Percentiles rank a stretch among this genome's conserved stretches.
phyloP scores from a whole-genome alignment of 306 rosid species.

The Corylus avellana region DNA sequence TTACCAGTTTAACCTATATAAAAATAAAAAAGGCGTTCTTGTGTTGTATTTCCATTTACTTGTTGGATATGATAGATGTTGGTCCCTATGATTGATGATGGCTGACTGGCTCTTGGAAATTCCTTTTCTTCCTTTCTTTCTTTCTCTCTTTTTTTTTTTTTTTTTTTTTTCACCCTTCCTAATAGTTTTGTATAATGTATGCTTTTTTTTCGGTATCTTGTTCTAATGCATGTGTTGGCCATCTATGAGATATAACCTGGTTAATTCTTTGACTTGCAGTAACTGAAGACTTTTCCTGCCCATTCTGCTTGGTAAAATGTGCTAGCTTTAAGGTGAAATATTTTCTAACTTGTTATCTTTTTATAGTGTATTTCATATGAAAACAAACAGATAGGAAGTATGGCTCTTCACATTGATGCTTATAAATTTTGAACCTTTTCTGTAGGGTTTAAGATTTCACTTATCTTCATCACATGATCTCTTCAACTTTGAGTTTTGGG shows the following conservation, averaged over 20 bases:
- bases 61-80: conserved; percentile 10
- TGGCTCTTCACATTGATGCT: conserved; percentile 22
- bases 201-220: not conserved
- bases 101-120: conserved; percentile 6
- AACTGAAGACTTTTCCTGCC: conserved; percentile 78
- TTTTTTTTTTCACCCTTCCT: not conserved
- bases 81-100: not conserved
- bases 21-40: not conserved
- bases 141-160: not conserved
- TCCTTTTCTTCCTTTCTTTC: not conserved
- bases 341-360: conserved; percentile 16
- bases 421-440: conserved; percentile 18
- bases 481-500: conserved; percentile 85
- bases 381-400: conserved; percentile 18
- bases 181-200: not conserved
- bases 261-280: conserved; percentile 50
- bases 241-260: conserved; percentile 5
- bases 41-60: not conserved
- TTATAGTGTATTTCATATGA: conserved; percentile 2
- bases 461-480: conserved; percentile 67
- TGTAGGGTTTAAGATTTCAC: conserved; percentile 79
- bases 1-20: not conserved
- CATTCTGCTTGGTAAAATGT: conserved; percentile 77
- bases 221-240: not conserved
- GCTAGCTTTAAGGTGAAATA: conserved; percentile 72